Evolutionary conservation across 2,329 filamentous ascomycete species (phyloP).

Genomic region (Penicillium fuscoglaucum): DNA sequence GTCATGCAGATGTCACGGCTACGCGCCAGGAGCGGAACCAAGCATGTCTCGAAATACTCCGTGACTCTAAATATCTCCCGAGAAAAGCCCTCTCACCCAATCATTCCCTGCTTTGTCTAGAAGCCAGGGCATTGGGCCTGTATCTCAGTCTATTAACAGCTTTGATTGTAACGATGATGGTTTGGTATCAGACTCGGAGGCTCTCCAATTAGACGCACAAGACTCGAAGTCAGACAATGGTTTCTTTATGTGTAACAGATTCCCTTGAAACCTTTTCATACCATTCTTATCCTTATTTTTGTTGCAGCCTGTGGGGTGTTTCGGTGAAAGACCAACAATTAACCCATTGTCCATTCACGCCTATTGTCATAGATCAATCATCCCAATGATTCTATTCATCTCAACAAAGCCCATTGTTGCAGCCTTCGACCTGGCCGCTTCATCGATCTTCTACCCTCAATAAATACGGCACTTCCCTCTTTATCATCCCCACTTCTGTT

Average conservation of each 20-base stretch:
- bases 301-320: neutral
- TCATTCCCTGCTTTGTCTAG: conserved; percentile 10
- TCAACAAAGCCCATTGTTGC: conserved; percentile 9
- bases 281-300: conserved; percentile 4
- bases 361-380: conserved; percentile 1
- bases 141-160: conserved; percentile 11
- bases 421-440: neutral
- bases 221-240: neutral
- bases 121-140: conserved; percentile 1
- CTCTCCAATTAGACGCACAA: conserved; percentile 17
- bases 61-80: conserved; percentile 8
- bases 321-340: neutral
- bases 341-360: conserved; percentile 5
- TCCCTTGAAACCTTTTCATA: conserved; percentile 6
- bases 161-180: conserved; percentile 15
- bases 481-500: neutral
- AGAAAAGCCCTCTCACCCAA: conserved; percentile 19
- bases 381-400: neutral
- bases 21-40: conserved; percentile 24
- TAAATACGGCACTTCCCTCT: conserved; percentile 1
- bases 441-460: neutral
- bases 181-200: conserved; percentile 6
- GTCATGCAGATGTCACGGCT: conserved; percentile 1
- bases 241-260: conserved; percentile 20
- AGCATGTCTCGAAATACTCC: conserved; percentile 19